Base-by-base conservation (phyloP, 257 asterid genomes). In the Marsdenia floribunda region DNA sequence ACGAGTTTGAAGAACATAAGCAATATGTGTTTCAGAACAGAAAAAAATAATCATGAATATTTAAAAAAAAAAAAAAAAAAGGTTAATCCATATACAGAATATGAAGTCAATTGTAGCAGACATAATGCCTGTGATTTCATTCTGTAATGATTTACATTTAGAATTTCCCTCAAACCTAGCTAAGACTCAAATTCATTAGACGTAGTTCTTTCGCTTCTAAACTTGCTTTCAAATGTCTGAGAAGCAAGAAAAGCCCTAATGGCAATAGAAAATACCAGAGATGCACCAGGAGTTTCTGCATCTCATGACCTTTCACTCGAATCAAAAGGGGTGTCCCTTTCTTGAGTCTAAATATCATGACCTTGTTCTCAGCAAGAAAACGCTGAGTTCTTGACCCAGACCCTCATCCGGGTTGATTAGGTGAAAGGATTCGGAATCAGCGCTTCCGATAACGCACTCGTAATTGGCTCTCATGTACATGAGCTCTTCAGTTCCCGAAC, bases 381-480 rank as follows among this genome's bases (percentile, higher is more conserved):
- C 77, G 60, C 99, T 92, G 81, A 95, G 90, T 82, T 95, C 99
- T 79, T 95, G 98, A 67, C 89, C 96, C 73, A 89, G 96, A 0
- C 90, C 89, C 0, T 90, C 87, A 52, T 87, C 99, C 63, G 92
- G 99, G 86, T 90, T 92, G 82, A 95, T 88, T 79, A 95, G 75
- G 82, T 95, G 98, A 79, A 89, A 95, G 26, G 97, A 92, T 83
- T 95, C 97, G 0, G 98, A 92, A 65, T 95, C 96, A 3, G 92
- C 96, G 57, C 87, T 87, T 18, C 99, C 98, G 13, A 87, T 78
- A 6, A 95, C 89, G 65, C 87, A 89, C 77, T 95, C 99, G 44
- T 92, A 95, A 29, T 89, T 90, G 40, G 99, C 99, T 75, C 99
- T 82, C 98, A 95, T 95, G 61, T 95, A 92, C 96, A 95, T 80